A percentile compares a stretch with the other conserved stretches of the same genome.
Evolutionary conservation across 345 rosid genomes (phyloP).

Genomic region (Luvunga scandens): DNA sequence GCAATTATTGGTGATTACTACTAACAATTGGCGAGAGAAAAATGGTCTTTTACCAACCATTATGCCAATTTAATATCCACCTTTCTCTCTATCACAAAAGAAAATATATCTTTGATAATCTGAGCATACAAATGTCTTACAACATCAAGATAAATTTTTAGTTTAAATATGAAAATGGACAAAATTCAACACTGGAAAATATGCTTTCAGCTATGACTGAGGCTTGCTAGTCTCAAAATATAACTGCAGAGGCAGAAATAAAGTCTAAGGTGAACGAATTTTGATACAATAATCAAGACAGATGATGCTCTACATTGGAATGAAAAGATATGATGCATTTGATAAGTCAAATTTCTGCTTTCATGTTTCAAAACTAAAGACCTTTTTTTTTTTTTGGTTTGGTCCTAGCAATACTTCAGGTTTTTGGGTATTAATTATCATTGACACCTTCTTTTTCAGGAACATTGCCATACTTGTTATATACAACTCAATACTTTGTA

Average conservation of each 20-base stretch:
- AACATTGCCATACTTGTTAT: not conserved
- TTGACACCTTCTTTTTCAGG: not conserved
- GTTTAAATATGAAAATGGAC: not conserved
- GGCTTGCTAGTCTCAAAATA: not conserved
- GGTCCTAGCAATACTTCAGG: not conserved
- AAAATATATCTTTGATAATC: not conserved
- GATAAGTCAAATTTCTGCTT: not conserved
- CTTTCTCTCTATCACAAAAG: not conserved
- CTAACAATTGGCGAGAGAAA: not conserved
- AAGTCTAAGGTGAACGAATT: not conserved
- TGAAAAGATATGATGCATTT: not conserved
- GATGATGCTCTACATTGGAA: not conserved
- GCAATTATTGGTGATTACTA: not conserved
- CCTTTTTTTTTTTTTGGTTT: too few species aligned
- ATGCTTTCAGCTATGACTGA: not conserved
- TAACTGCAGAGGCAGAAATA: not conserved
- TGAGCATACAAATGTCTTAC: not conserved
- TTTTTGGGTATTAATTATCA: not conserved
- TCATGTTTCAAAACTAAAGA: not conserved
- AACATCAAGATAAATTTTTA: not conserved
- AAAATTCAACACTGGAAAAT: not conserved
- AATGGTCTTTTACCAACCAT: too few species aligned
- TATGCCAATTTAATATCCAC: not conserved
- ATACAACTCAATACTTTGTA: not conserved
- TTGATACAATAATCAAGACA: not conserved